These are phyloP conservation scores for Chloromonas sp. DNA, from an alignment of 163 green algal species.

Conservation along the genomic window DNA sequence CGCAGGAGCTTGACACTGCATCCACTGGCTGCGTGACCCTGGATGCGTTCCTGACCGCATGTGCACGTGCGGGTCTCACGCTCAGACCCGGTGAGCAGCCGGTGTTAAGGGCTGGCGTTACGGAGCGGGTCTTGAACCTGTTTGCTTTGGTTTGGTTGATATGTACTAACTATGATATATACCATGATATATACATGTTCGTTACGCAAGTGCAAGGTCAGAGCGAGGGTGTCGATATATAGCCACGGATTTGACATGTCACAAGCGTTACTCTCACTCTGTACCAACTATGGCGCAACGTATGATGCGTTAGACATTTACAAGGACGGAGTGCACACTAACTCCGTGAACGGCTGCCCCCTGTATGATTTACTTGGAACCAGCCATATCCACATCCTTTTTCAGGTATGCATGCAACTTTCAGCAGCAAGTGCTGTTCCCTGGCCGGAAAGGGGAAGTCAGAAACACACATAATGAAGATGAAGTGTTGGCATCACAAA, in stretches of 20 bases:
- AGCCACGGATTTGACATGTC: too few relatives aligned
- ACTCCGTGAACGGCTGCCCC: neutral
- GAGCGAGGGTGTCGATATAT: too few relatives aligned
- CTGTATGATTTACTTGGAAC: neutral
- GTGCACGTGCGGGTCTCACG: neutral
- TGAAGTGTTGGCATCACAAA: too few relatives aligned
- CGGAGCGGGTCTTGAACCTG: neutral
- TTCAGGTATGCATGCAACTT: neutral
- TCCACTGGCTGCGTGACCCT: conserved; percentile 5
- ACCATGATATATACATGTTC: neutral
- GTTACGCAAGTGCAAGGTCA: too few relatives aligned
- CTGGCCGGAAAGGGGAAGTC: too few relatives aligned
- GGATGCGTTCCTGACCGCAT: conserved; percentile 7
- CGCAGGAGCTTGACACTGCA: neutral
- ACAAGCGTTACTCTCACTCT: neutral
- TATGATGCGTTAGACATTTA: neutral
- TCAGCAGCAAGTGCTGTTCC: neutral
- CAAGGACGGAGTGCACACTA: neutral
- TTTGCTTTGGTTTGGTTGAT: neutral
- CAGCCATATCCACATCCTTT: neutral
- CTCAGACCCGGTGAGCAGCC: neutral
- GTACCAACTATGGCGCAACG: neutral
- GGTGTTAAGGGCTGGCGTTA: neutral
- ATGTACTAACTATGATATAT: neutral
- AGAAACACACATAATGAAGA: too few relatives aligned